phyloP scores from a whole-genome alignment of 129 eudicot genomes.

The Flaveria robusta region DNA sequence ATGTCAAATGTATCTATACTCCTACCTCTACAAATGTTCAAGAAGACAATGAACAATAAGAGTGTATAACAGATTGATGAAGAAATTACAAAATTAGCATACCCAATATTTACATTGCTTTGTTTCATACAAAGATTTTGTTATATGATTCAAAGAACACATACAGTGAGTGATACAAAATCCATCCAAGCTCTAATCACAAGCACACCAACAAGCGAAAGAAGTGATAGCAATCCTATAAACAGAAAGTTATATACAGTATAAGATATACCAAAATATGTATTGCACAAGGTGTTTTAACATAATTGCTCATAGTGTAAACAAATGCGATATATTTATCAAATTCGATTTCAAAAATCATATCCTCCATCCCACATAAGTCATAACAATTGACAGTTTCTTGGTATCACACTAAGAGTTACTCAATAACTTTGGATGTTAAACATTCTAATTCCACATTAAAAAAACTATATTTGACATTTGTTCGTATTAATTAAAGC shows the following conservation, averaged over 20 bases:
- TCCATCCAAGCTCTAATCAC: conserved; percentile 60
- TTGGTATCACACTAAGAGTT: too few relatives aligned
- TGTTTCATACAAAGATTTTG: too few relatives aligned
- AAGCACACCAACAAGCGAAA: conserved; percentile 62
- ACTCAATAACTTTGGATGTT: too few relatives aligned
- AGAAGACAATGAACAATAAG: too few relatives aligned
- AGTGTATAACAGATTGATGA: too few relatives aligned
- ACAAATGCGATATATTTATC: background rate
- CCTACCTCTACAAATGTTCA: too few relatives aligned
- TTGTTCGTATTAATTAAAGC: too few relatives aligned
- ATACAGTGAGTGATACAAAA: conserved; percentile 67
- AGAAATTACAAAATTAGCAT: too few relatives aligned
- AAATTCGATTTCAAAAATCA: background rate
- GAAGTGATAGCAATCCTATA: conserved; percentile 64
- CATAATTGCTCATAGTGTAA: background rate
- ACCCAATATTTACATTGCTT: too few relatives aligned
- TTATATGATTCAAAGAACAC: conserved; percentile 16
- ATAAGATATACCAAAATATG: background rate
- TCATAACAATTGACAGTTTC: background rate
- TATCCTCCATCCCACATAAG: background rate
- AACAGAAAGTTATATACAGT: conserved; percentile 9
- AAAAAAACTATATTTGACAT: too few relatives aligned
- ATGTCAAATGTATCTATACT: too few relatives aligned
- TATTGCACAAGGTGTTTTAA: background rate
- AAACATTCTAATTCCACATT: too few relatives aligned